phyloP scores from a whole-genome alignment of 768 basidiomycete species.

The Kwoniella sp. region DNA sequence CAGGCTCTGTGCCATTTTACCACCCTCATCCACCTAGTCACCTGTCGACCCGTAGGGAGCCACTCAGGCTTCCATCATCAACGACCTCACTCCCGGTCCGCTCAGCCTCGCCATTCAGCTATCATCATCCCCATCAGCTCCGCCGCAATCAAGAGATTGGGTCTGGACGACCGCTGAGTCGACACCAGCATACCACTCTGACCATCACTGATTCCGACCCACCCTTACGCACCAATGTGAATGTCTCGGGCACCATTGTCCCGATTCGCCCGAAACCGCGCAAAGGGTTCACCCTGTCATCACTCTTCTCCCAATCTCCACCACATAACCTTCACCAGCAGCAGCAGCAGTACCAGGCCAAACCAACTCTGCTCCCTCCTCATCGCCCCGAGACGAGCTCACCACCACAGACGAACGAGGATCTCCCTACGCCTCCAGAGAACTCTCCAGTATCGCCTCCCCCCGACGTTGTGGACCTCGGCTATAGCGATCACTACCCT shows the following conservation, averaged over 20 bases:
- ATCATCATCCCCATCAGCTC: not conserved
- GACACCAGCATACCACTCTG: not conserved
- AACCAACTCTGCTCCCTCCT: not conserved
- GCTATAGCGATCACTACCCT: too few relatives aligned
- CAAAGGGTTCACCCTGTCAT: slow-evolving; percentile 3
- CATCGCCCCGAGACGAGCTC: not conserved
- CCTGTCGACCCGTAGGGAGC: not conserved
- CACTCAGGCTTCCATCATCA: not conserved
- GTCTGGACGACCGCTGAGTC: too few relatives aligned
- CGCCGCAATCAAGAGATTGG: not conserved
- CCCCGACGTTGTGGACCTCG: too few relatives aligned
- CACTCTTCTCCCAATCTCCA: slow-evolving; percentile 10
- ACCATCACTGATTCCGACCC: not conserved
- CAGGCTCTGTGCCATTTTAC: not conserved
- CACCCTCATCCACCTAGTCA: not conserved
- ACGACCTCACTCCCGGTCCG: not conserved
- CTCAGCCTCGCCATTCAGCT: not conserved
- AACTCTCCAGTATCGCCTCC: not conserved
- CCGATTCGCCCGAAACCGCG: not conserved
- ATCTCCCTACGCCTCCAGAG: not conserved
- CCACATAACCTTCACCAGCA: not conserved
- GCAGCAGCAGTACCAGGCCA: not conserved
- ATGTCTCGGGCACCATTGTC: not conserved
- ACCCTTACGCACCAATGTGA: not conserved
- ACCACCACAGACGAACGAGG: not conserved